Evolutionary conservation across 2,329 filamentous ascomycete species (phyloP).

Genomic region (Tolypocladium tundrense): DNA sequence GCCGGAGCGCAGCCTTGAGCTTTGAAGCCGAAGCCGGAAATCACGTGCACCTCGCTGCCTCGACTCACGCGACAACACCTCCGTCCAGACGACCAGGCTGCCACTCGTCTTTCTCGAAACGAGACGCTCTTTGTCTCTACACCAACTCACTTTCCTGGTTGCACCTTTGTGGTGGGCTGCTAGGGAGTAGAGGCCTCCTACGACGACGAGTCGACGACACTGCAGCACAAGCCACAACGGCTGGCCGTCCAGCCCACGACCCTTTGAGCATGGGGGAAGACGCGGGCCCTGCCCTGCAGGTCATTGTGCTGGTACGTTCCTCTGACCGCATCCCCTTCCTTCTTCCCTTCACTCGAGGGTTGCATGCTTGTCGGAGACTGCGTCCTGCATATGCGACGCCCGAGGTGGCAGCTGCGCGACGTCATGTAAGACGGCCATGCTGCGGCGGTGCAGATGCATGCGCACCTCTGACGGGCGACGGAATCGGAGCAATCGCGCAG

Average conservation of each 20-base stretch:
- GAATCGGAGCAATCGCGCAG: neutral
- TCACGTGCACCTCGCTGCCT: neutral
- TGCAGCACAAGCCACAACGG: neutral
- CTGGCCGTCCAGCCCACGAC: neutral
- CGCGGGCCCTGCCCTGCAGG: slow-evolving; percentile 49
- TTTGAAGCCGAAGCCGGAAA: neutral
- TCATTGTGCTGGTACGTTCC: slow-evolving; percentile 61
- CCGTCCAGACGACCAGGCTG: neutral
- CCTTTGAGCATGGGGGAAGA: slow-evolving; percentile 13
- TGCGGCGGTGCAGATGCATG: neutral
- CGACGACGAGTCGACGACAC: neutral
- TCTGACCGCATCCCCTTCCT: neutral
- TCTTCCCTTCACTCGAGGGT: neutral
- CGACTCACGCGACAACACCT: neutral
- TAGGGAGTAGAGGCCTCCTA: neutral
- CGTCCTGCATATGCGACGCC: neutral
- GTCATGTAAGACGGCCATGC: neutral
- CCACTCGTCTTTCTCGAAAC: neutral
- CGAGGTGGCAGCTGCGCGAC: neutral
- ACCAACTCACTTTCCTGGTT: neutral
- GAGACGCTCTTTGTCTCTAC: neutral
- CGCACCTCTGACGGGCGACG: neutral
- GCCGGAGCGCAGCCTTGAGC: neutral
- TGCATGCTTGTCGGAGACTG: neutral
- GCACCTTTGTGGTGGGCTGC: neutral